phyloP scores from a whole-genome alignment of 495 filamentous ascomycete genomes.

The Penicillium paradoxum region DNA sequence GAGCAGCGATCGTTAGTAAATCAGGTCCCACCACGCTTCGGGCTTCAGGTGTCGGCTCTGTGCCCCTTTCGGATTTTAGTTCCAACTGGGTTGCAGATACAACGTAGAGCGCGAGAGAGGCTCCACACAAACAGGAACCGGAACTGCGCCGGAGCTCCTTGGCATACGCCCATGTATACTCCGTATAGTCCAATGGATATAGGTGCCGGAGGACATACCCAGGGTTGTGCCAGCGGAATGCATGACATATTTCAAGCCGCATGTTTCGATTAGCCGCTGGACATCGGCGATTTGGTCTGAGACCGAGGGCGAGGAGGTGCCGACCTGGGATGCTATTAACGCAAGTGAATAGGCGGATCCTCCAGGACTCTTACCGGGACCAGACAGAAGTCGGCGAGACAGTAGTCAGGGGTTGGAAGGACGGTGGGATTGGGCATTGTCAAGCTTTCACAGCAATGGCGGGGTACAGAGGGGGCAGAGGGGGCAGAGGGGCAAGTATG shows the following conservation, averaged over 20 bases:
- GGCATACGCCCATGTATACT: too few relatives aligned
- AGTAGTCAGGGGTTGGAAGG: constrained; percentile 59
- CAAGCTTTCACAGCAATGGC: constrained; percentile 1
- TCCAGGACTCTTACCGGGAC: constrained; percentile 55
- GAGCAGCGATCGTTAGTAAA: background rate
- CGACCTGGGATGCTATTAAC: constrained; percentile 53
- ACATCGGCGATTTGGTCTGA: constrained; percentile 84
- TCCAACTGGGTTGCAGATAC: background rate
- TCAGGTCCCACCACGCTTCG: background rate
- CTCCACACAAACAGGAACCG: background rate
- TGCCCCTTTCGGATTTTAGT: background rate
- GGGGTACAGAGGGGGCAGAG: background rate
- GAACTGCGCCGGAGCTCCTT: background rate
- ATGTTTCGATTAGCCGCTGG: constrained; percentile 75
- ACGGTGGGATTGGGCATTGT: constrained; percentile 14
- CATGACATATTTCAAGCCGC: constrained; percentile 78
- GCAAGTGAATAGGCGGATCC: background rate
- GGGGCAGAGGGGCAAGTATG: too few relatives aligned
- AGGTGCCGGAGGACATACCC: constrained; percentile 51
- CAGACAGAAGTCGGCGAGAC: constrained; percentile 78
- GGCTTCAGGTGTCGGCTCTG: background rate
- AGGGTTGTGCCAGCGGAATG: constrained; percentile 90
- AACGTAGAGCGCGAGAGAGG: background rate
- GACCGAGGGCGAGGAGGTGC: constrained; percentile 76
- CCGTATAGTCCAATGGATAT: too few relatives aligned